A percentile compares a stretch with the other conserved stretches of the same genome.
These are phyloP conservation scores for Decorospora gaudefroyi DNA, from an alignment of 2,329 filamentous ascomycete species.

Conservation along the genomic window DNA sequence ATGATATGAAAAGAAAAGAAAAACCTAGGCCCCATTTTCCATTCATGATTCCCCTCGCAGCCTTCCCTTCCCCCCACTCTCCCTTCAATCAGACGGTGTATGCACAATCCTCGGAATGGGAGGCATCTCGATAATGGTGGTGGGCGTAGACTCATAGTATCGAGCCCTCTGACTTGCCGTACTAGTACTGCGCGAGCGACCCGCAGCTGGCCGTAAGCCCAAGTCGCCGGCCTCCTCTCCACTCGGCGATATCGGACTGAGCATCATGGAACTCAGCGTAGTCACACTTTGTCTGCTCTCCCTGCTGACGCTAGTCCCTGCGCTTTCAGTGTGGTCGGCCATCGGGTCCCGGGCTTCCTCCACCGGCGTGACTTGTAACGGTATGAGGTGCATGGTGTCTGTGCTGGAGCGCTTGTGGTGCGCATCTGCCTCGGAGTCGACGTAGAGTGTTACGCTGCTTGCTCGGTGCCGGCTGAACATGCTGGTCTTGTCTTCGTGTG, in stretches of 20 bases:
- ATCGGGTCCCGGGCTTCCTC: slow-evolving; percentile 24
- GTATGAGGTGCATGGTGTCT: slow-evolving; percentile 33
- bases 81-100: slow-evolving; percentile 27
- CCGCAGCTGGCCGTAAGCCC: slow-evolving; percentile 20
- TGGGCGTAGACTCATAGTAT: slow-evolving; percentile 41
- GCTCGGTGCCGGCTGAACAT: slow-evolving; percentile 42
- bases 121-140: slow-evolving; percentile 21
- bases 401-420: slow-evolving; percentile 26
- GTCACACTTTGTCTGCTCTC: slow-evolving; percentile 24
- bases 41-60: too few species aligned
- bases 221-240: slow-evolving; percentile 21
- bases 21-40: too few species aligned
- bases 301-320: slow-evolving; percentile 29
- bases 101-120: slow-evolving; percentile 41
- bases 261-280: slow-evolving; percentile 27
- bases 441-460: slow-evolving; percentile 38
- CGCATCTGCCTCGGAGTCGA: slow-evolving; percentile 30
- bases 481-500: slow-evolving; percentile 37
- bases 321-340: slow-evolving; percentile 14
- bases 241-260: slow-evolving; percentile 29
- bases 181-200: slow-evolving; percentile 36
- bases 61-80: neutral
- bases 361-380: slow-evolving; percentile 35
- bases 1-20: too few species aligned
- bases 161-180: slow-evolving; percentile 29